These are phyloP conservation scores for Penicillium angulare DNA, from an alignment of 495 filamentous ascomycete species.

Conservation along the genomic window DNA sequence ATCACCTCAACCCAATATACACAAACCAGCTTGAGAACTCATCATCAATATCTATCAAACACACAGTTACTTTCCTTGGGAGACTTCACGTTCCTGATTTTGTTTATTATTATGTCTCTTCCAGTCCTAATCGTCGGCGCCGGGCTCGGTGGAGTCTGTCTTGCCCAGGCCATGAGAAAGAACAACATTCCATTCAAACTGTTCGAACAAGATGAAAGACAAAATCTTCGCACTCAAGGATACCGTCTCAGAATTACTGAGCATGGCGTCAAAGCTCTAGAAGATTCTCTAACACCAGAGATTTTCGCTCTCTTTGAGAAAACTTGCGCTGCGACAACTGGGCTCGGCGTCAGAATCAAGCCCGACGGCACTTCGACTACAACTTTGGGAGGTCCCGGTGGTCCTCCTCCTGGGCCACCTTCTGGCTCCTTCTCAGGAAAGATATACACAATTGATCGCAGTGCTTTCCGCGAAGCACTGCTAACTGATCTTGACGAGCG, in stretches of 20 bases:
- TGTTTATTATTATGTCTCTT: constrained; percentile 3
- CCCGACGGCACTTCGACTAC: constrained; percentile 3
- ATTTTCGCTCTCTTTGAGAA: constrained; percentile 50
- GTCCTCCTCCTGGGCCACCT: constrained; percentile 5
- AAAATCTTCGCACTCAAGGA: constrained; percentile 38
- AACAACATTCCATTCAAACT: constrained; percentile 51
- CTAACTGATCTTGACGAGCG: constrained; percentile 31
- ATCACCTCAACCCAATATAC: not conserved
- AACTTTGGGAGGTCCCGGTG: constrained; percentile 11
- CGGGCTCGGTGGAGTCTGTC: constrained; percentile 53
- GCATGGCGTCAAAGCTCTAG: constrained; percentile 52
- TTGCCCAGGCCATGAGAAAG: constrained; percentile 53
- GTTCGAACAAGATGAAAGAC: constrained; percentile 43
- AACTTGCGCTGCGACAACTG: constrained; percentile 46
- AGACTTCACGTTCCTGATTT: not conserved
- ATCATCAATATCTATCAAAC: not conserved
- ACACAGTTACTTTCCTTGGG: not conserved
- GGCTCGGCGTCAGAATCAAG: constrained; percentile 11
- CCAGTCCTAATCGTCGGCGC: constrained; percentile 47
- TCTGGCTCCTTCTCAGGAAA: not conserved
- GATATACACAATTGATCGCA: constrained; percentile 28
- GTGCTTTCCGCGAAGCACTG: constrained; percentile 26
- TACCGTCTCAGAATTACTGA: constrained; percentile 50
- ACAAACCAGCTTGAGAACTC: too few relatives aligned
- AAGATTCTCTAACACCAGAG: constrained; percentile 46